phyloP scores from a whole-genome alignment of 352 stramenopile species.

The Phytophthora capsici region DNA sequence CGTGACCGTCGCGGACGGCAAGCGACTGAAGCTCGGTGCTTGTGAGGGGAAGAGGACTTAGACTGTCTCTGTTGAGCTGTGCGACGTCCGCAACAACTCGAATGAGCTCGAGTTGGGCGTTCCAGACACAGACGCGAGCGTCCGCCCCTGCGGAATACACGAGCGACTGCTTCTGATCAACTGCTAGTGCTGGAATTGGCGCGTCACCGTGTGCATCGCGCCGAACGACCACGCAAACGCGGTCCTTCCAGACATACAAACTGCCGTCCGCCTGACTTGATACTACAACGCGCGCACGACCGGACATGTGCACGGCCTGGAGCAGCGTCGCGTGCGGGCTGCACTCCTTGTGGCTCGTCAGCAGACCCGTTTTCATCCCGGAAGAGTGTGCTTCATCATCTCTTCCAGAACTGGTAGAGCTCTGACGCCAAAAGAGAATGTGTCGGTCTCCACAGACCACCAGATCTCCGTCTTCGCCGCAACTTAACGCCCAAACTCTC shows the following conservation, averaged over 20 bases:
- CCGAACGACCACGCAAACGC: slow-evolving; percentile 60
- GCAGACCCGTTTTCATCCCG: slow-evolving; percentile 69
- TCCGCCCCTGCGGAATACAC: slow-evolving; percentile 71
- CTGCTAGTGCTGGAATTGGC: slow-evolving; percentile 50
- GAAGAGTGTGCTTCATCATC: slow-evolving; percentile 26
- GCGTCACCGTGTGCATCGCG: slow-evolving; percentile 47
- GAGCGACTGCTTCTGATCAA: slow-evolving; percentile 57
- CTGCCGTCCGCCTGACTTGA: slow-evolving; percentile 74
- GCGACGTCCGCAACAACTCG: slow-evolving; percentile 43
- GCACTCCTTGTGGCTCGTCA: slow-evolving; percentile 59
- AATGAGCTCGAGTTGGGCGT: slow-evolving; percentile 52
- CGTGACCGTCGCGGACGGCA: slow-evolving; percentile 58
- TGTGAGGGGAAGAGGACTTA: slow-evolving; percentile 23
- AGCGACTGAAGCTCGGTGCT: slow-evolving; percentile 63
- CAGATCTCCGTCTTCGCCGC: slow-evolving; percentile 63
- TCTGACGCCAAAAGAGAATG: slow-evolving; percentile 68
- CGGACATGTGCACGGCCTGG: slow-evolving; percentile 38
- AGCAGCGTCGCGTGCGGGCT: slow-evolving; percentile 49
- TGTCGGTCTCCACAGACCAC: slow-evolving; percentile 71
- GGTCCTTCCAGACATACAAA: slow-evolving; percentile 80
- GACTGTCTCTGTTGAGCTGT: slow-evolving; percentile 29
- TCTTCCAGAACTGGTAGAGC: slow-evolving; percentile 3
- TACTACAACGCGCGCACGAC: slow-evolving; percentile 54
- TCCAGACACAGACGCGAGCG: slow-evolving; percentile 67
- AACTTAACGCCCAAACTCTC: slow-evolving; percentile 59